Evolutionary conservation across 306 rosid species (phyloP).

Genomic region (Alnus rubra): DNA sequence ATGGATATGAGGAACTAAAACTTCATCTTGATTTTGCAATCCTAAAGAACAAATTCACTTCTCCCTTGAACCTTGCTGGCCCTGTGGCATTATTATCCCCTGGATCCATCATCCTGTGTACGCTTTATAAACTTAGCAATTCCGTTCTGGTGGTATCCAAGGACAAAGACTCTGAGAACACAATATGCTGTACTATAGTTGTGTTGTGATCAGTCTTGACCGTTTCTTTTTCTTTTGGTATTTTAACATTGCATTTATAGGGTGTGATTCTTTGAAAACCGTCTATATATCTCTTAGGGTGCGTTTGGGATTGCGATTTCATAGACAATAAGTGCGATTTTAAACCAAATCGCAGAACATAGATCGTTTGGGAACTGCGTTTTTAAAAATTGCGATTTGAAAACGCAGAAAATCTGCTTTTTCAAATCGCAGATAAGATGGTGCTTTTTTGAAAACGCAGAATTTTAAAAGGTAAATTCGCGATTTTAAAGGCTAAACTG

Average conservation of each 20-base stretch:
- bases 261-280: conserved; percentile 4
- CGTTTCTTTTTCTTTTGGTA: background rate
- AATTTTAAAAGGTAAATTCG: too few species aligned
- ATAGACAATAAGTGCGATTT: too few species aligned
- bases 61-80: background rate
- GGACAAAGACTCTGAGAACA: background rate
- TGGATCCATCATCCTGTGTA: background rate
- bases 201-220: background rate
- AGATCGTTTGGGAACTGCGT: too few species aligned
- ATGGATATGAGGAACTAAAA: conserved; percentile 10
- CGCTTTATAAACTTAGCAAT: background rate
- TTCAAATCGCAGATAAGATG: too few species aligned
- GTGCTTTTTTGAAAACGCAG: too few species aligned
- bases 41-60: background rate
- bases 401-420: too few species aligned
- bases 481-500: too few species aligned
- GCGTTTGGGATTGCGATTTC: too few species aligned
- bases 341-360: too few species aligned
- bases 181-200: background rate
- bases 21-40: conserved; percentile 9
- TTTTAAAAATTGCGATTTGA: too few species aligned
- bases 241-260: background rate
- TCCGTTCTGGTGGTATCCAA: background rate
- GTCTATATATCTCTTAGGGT: background rate
- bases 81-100: background rate